phyloP scores from a whole-genome alignment of 2,329 filamentous ascomycete species.

The Penicillium sp. region DNA sequence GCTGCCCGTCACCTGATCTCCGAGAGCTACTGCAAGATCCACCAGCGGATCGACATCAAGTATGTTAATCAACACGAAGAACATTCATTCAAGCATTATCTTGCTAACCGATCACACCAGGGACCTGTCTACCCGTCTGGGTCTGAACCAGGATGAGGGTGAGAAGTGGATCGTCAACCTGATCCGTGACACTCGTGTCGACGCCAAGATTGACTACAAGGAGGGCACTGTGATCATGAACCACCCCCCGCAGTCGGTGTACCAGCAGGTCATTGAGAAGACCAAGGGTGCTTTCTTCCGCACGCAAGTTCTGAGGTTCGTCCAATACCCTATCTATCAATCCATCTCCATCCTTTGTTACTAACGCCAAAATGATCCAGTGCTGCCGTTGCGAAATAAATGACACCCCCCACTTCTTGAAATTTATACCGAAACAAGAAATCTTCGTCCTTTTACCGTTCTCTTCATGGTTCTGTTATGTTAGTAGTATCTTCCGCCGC shows the following conservation, averaged over 20 bases:
- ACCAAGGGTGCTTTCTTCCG: constrained; percentile 98
- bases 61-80: constrained; percentile 29
- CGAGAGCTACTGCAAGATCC: constrained; percentile 99
- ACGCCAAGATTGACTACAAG: constrained; percentile 99
- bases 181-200: constrained; percentile 91
- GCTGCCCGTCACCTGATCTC: constrained; percentile 92
- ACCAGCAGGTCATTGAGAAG: constrained; percentile 98
- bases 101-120: too few relatives aligned
- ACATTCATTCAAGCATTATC: too few relatives aligned
- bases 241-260: constrained; percentile 94
- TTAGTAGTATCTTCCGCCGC: too few relatives aligned
- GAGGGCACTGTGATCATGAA: constrained; percentile 99
- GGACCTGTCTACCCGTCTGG: constrained; percentile 83
- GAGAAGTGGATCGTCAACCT: constrained; percentile 99
- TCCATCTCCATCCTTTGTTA: too few relatives aligned
- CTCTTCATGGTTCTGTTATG: too few relatives aligned
- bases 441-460: too few relatives aligned
- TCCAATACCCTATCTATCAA: too few relatives aligned
- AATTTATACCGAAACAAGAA: too few relatives aligned
- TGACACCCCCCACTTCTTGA: constrained; percentile 27
- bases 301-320: constrained; percentile 82
- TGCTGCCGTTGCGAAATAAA: constrained; percentile 46
- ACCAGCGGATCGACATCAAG: constrained; percentile 95
- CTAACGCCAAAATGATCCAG: too few relatives aligned
- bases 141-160: constrained; percentile 84